phyloP scores from a whole-genome alignment of 2,329 filamentous ascomycete genomes.

The Fusarium sororula region DNA sequence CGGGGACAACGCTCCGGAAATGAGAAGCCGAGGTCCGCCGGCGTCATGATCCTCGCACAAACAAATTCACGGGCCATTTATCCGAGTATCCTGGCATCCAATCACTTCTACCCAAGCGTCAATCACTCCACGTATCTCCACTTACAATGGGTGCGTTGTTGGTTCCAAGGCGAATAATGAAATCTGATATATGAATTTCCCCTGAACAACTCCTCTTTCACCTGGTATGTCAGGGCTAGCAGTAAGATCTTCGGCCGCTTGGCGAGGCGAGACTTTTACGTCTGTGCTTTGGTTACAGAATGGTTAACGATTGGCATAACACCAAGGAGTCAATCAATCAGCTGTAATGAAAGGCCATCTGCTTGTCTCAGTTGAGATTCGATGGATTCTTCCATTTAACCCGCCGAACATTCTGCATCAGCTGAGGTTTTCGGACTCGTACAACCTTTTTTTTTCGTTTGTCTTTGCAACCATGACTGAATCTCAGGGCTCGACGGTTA shows the following conservation, averaged over 20 bases:
- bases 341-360: neutral
- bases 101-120: neutral
- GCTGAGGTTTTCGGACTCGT: neutral
- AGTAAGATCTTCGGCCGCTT: neutral
- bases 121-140: neutral
- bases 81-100: slow-evolving; percentile 7
- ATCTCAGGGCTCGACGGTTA: slow-evolving; percentile 16
- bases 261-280: neutral
- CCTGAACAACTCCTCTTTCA: neutral
- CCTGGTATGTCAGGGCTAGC: neutral
- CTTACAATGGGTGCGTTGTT: neutral
- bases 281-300: slow-evolving; percentile 8
- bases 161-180: neutral
- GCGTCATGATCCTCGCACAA: neutral
- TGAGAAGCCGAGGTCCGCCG: neutral
- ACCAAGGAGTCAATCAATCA: neutral
- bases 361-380: slow-evolving; percentile 5
- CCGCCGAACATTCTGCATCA: neutral
- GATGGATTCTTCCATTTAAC: slow-evolving; percentile 18
- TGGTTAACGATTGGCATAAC: neutral
- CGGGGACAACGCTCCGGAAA: neutral
- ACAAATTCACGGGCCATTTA: neutral
- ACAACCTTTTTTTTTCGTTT: neutral
- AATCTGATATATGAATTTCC: neutral
- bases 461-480: neutral